Evolutionary conservation across 345 rosid species (phyloP).

Genomic region (Syzygium aromaticum): DNA sequence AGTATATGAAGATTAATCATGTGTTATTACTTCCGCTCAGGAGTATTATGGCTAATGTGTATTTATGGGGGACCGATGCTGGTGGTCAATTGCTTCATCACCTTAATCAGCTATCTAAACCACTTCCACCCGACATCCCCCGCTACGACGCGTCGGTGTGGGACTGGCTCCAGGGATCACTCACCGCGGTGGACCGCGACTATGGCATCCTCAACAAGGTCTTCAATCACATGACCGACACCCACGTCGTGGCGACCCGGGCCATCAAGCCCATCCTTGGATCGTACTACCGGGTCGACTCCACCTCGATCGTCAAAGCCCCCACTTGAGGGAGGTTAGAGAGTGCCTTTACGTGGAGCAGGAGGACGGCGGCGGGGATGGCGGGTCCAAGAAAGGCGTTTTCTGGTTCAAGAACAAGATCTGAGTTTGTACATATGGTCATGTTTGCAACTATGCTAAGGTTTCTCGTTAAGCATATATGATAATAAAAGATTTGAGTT

Average conservation of each 20-base stretch:
- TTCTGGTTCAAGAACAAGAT: conserved; percentile 15
- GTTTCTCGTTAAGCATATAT: background rate
- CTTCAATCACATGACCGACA: conserved; percentile 5
- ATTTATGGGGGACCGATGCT: background rate
- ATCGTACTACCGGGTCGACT: conserved; percentile 1
- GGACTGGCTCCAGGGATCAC: conserved; percentile 4
- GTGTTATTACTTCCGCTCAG: background rate
- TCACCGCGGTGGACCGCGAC: background rate
- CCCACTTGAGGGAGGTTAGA: conserved; percentile 9
- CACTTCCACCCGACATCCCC: background rate
- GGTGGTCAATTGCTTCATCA: background rate
- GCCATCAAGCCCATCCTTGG: conserved; percentile 7
- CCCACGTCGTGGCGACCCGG: conserved; percentile 7
- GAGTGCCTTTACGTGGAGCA: conserved; percentile 15
- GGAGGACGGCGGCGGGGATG: background rate
- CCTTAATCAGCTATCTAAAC: background rate
- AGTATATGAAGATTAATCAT: background rate
- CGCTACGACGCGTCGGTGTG: background rate
- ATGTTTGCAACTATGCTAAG: background rate
- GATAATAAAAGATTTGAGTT: background rate
- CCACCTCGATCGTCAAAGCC: conserved; percentile 2
- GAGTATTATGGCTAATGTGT: background rate
- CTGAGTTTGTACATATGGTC: background rate
- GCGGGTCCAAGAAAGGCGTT: background rate
- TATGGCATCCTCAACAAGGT: background rate